Evolutionary conservation across 768 basidiomycete genomes (phyloP), one percentile per base, ranked within the genome.

Genomic region (Sporobolomyces roseus): DNA sequence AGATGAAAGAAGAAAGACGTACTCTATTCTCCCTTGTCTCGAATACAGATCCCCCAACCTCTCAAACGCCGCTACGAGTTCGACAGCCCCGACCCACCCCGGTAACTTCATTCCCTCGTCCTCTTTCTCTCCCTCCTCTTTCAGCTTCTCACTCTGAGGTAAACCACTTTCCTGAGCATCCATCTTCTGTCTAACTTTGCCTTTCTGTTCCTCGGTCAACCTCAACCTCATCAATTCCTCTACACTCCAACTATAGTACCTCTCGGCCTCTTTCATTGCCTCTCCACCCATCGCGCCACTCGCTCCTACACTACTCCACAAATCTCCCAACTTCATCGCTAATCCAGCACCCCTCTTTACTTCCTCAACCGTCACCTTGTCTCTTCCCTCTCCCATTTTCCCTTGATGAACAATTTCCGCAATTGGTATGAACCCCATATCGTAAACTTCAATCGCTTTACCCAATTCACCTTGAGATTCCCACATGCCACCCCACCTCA

Each of bases 11-110:
- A 2, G 10, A 45, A 23, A 45, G n/a, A 29, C 38, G 46, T 4
- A 68, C 71, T 72, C 71, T 35, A 66, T 52, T 32, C 49, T 63
- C 30, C 71, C 71, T 23, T 41, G 32, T 10, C 63, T 35, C 29
- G 71, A 65, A 38, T 72, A 72, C n/a, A 72, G 32, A 25, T 72
- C 71, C 17, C 66, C 71, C 3, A 72, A n/a, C 13, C 71, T 55
- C 52, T 72, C 71, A 32, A 72, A 63, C 30, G 63, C 71, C 0
- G 61, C 71, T 1, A 72, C 71, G 6, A 72, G 55, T 52, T 68
- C 67, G 13, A 68, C 67, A 10, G 66, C 52, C 1, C 56, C 61
- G 5, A 63, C 41, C 71, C 71, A 72, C 0, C 46, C 51, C 1
- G 71, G 71, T 43, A 68, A 29, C 29, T 66, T 38, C 9, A 52